Conservation (phyloP, 768 basidiomycete genomes). For the Lepiota brunneoincarnata region DNA sequence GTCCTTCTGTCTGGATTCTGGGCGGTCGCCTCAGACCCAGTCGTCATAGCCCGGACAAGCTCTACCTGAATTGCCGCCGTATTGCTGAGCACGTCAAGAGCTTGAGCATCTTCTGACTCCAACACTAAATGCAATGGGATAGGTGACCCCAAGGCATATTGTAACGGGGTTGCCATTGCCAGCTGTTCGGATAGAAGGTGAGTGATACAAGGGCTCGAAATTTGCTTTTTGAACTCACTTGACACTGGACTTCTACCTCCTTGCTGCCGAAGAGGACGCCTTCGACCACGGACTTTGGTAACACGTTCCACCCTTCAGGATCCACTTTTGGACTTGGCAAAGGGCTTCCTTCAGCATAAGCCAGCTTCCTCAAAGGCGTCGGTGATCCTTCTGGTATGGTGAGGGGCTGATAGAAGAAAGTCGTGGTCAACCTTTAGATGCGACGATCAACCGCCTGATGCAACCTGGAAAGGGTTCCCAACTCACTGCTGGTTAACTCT, state of each 20-base stretch:
- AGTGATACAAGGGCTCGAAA: neutral
- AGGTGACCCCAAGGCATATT: slow-evolving; percentile 46
- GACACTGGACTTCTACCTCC: slow-evolving; percentile 30
- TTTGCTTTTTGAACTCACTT: slow-evolving; percentile 20
- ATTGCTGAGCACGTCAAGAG: slow-evolving; percentile 46
- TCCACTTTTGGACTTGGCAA: slow-evolving; percentile 35
- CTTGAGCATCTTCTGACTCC: slow-evolving; percentile 40
- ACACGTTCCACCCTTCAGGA: slow-evolving; percentile 35
- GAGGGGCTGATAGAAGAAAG: slow-evolving; percentile 29
- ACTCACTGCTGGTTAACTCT: slow-evolving; percentile 49
- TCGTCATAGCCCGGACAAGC: slow-evolving; percentile 44
- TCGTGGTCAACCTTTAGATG: slow-evolving; percentile 24
- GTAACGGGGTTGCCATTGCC: slow-evolving; percentile 48
- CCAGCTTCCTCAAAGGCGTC: slow-evolving; percentile 30
- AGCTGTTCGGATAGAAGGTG: slow-evolving; percentile 28
- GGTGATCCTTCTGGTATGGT: slow-evolving; percentile 31
- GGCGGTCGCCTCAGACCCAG: slow-evolving; percentile 47
- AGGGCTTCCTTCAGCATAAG: slow-evolving; percentile 29
- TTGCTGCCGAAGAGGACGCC: slow-evolving; percentile 32
- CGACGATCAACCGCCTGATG: too few relatives aligned
- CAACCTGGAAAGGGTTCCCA: too few relatives aligned
- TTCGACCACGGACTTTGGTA: slow-evolving; percentile 22
- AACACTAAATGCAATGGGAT: slow-evolving; percentile 51
- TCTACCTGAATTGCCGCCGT: slow-evolving; percentile 38
- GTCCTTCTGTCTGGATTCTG: slow-evolving; percentile 35